These are phyloP conservation scores for Fusarium domesticum DNA, from an alignment of 2,329 filamentous ascomycete genomes.

Conservation along the genomic window DNA sequence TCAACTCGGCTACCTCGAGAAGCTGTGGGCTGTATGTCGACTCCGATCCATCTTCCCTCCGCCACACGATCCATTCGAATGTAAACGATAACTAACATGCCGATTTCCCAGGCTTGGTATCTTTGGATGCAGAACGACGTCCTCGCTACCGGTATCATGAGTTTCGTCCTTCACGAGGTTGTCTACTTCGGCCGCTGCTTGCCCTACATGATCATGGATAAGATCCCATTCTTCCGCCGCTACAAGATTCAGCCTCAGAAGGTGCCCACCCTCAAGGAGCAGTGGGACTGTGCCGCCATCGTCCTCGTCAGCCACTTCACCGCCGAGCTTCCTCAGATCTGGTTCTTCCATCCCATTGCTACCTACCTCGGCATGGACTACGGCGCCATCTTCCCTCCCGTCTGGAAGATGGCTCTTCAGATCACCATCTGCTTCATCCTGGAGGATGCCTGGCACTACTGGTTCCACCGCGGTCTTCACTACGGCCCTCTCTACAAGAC, in stretches of 20 bases:
- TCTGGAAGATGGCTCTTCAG: slow-evolving; percentile 85
- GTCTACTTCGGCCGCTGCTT: slow-evolving; percentile 91
- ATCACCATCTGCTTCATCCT: slow-evolving; percentile 92
- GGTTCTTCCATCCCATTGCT: slow-evolving; percentile 97
- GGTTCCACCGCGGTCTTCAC: slow-evolving; percentile 88
- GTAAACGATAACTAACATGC: slow-evolving; percentile 17
- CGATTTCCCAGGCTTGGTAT: slow-evolving; percentile 71
- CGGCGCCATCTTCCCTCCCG: slow-evolving; percentile 81
- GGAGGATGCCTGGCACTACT: slow-evolving; percentile 99
- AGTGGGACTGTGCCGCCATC: slow-evolving; percentile 89
- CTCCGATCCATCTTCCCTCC: slow-evolving; percentile 1
- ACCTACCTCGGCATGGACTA: slow-evolving; percentile 88
- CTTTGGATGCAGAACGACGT: slow-evolving; percentile 97
- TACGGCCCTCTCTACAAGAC: slow-evolving; percentile 93
- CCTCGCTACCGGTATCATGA: slow-evolving; percentile 95
- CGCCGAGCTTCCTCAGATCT: slow-evolving; percentile 96
- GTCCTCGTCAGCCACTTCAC: slow-evolving; percentile 96
- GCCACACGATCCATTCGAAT: slow-evolving; percentile 2
- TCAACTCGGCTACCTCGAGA: slow-evolving; percentile 80
- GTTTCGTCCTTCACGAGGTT: slow-evolving; percentile 89
- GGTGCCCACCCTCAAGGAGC: slow-evolving; percentile 87
- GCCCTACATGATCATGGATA: slow-evolving; percentile 91
- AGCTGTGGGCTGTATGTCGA: slow-evolving; percentile 74
- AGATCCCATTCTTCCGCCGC: slow-evolving; percentile 80
- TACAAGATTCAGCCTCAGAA: slow-evolving; percentile 94